Evolutionary conservation across 805 yeast genomes (phyloP).

Genomic region (Metschnikowia lunata): DNA sequence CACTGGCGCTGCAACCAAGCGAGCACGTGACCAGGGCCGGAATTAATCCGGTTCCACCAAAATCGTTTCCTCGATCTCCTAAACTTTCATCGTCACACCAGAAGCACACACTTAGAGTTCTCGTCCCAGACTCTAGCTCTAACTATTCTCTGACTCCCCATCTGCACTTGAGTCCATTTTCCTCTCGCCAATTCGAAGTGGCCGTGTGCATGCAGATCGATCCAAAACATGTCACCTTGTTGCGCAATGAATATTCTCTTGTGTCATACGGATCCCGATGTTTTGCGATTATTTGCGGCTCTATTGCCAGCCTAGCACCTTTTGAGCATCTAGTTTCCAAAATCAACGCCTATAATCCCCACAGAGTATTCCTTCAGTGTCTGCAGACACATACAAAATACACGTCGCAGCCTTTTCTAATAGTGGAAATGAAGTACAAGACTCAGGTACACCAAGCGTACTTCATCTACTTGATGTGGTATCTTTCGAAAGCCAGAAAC

Average conservation of each 20-base stretch:
- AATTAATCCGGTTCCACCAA: too few species aligned
- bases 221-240: constrained; percentile 1
- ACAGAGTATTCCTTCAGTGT: constrained; percentile 2
- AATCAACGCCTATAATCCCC: constrained; percentile 11
- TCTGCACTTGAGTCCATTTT: too few species aligned
- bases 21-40: too few species aligned
- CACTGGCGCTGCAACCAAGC: too few species aligned
- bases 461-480: constrained; percentile 11
- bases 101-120: too few species aligned
- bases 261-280: constrained; percentile 5
- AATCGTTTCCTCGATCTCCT: too few species aligned
- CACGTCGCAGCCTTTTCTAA: background rate
- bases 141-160: too few species aligned
- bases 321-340: background rate
- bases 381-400: background rate
- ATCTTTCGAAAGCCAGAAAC: background rate
- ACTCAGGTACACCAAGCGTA: constrained; percentile 7
- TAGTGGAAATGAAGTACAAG: constrained; percentile 8
- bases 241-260: constrained; percentile 10
- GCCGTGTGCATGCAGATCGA: background rate
- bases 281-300: constrained; percentile 8
- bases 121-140: too few species aligned
- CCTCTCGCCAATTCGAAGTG: too few species aligned
- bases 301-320: background rate
- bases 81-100: too few species aligned